phyloP scores from a whole-genome alignment of 2,329 filamentous ascomycete genomes.

The Davidsoniella australis region DNA sequence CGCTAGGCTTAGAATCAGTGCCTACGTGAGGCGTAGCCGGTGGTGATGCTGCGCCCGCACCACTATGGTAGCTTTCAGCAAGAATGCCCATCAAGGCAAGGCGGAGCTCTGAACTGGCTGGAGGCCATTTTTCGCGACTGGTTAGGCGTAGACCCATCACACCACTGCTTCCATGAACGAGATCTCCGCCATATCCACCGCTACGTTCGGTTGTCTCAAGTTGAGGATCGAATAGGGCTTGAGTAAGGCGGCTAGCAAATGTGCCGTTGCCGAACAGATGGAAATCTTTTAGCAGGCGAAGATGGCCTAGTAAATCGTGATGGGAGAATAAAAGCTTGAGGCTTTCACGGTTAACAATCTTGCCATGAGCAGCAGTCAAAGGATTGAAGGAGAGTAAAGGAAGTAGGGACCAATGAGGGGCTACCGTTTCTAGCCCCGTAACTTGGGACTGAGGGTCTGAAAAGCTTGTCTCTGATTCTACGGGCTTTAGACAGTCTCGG shows the following conservation, averaged over 20 bases:
- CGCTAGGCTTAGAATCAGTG: conserved; percentile 17
- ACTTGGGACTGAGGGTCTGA: neutral
- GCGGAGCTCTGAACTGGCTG: conserved; percentile 82
- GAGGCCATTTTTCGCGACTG: conserved; percentile 75
- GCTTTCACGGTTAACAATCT: conserved; percentile 59
- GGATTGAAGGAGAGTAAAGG: conserved; percentile 62
- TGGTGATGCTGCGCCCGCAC: conserved; percentile 14
- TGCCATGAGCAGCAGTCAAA: conserved; percentile 55
- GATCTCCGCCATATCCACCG: conserved; percentile 30
- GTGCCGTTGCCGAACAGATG: conserved; percentile 72
- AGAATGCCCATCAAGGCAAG: conserved; percentile 76
- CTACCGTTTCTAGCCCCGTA: conserved; percentile 19
- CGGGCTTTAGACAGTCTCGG: conserved; percentile 17
- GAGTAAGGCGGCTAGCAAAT: conserved; percentile 63
- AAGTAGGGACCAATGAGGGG: conserved; percentile 39
- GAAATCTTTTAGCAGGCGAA: conserved; percentile 61
- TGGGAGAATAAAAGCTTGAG: conserved; percentile 58
- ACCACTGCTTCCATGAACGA: conserved; percentile 40
- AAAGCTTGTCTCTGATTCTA: neutral
- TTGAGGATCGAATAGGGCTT: conserved; percentile 72
- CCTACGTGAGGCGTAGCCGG: neutral
- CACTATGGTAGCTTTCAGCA: conserved; percentile 47
- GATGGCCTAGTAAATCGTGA: conserved; percentile 54
- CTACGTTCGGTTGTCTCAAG: conserved; percentile 60
- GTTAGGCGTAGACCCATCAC: conserved; percentile 70